Base-by-base conservation (phyloP, 2,329 filamentous ascomycete genomes). In the Alternaria incomplexa region DNA sequence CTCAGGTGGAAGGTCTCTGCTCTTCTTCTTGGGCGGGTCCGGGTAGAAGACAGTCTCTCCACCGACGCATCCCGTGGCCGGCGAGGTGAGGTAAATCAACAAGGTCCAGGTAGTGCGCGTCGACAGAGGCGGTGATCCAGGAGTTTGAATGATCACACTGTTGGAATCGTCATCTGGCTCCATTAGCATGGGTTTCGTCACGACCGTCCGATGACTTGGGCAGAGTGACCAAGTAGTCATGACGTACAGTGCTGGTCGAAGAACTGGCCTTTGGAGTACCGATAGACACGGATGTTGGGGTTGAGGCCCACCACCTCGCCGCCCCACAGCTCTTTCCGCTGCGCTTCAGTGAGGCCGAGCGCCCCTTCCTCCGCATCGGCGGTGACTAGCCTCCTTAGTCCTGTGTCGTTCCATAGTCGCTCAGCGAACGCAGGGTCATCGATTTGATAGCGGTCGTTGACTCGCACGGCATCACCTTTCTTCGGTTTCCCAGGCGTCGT, bases 21-120 rank as follows among this genome's bases (percentile, higher is more conserved):
- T 71, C 61, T 80, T 78, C 66, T 78, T 78, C 65, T 81, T 81
- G 57, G 81, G 85, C 3, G 84, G 78, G 12, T 83, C 80, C 13
- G 92, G 92, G 76, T 96, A 96, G 79, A 97, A 97, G 30, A 96
- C 92, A 0, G 95, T 97, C 80, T 97, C 93, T 30, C 95, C 95
- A 22, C 95, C 95, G 22, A 87, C 79, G 72, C 93, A 96, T 5
- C 91, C 91, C 7, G 92, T 92, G 1, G 86, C 81, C 3, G 88
- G 84, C 1, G 90, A 93, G 1, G 92, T 96, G 58, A 97, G 85
- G 75, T 97, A 98, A 36, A 97, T 86, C 0, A 97, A 85, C 6
- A 97, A 83, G 0, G 95, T 97, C 93, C 94, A 97, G 0, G 93
- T 97, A 6, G 95, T 97, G 72, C 86, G 89, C 20, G 86, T 90